A percentile compares a stretch with the other conserved stretches of the same genome.
Evolutionary conservation across 1,284 basidiomycete species (phyloP).

Genomic region (Fomitopsis betulina): DNA sequence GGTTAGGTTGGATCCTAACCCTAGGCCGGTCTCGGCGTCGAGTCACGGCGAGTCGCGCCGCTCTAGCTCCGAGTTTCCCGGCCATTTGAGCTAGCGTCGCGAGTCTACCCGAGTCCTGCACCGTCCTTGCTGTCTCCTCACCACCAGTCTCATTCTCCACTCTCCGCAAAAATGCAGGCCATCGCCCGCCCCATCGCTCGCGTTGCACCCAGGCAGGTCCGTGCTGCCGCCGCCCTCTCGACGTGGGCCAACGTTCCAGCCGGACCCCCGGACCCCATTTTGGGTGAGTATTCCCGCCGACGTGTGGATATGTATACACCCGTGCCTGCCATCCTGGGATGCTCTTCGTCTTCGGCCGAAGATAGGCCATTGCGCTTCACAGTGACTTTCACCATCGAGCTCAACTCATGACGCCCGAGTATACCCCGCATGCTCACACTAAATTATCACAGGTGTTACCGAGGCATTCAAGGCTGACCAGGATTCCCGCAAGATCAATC

Average conservation of each 20-base stretch:
- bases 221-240: conserved; percentile 43
- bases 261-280: conserved; percentile 92
- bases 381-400: background rate
- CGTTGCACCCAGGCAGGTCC: conserved; percentile 26
- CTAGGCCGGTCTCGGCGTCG: conserved; percentile 5
- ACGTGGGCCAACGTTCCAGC: conserved; percentile 83
- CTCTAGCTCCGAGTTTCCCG: conserved; percentile 8
- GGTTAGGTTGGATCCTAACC: conserved; percentile 13
- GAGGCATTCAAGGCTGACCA: conserved; percentile 96
- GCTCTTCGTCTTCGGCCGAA: background rate
- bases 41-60: conserved; percentile 9
- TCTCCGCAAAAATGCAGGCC: conserved; percentile 29
- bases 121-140: conserved; percentile 6
- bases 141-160: conserved; percentile 7
- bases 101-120: conserved; percentile 2
- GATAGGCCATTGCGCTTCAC: background rate
- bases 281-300: conserved; percentile 52
- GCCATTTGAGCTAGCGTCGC: conserved; percentile 4
- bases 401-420: background rate
- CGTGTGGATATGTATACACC: background rate
- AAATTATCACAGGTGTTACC: conserved; percentile 57
- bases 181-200: conserved; percentile 31
- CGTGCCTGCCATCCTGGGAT: conserved; percentile 1
- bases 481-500: conserved; percentile 91
- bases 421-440: conserved; percentile 1